These are phyloP conservation scores for Helicocarpus griseus DNA, from an alignment of 2,329 filamentous ascomycete genomes.

Conservation along the genomic window DNA sequence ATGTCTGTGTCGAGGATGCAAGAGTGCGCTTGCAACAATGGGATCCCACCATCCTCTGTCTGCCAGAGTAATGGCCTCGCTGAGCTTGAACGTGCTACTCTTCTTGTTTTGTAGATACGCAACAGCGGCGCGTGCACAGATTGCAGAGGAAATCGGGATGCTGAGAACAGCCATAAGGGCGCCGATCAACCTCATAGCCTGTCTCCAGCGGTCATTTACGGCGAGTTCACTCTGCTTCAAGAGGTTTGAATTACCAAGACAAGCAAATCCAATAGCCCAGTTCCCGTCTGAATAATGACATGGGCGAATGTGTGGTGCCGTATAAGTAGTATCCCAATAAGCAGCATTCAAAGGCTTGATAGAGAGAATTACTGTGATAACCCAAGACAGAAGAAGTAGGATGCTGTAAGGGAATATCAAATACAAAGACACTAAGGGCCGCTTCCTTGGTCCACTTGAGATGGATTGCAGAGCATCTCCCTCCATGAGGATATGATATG, in stretches of 20 bases:
- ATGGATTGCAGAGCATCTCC: neutral
- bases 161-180: constrained; percentile 3
- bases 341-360: neutral
- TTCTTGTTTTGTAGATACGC: constrained; percentile 3
- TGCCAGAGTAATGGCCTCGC: constrained; percentile 4
- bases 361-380: neutral
- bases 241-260: neutral
- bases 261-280: neutral
- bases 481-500: neutral
- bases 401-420: neutral
- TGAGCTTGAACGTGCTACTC: neutral
- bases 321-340: neutral
- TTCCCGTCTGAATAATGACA: constrained; percentile 1
- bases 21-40: neutral
- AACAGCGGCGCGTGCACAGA: constrained; percentile 7
- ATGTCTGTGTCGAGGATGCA: neutral
- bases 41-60: constrained; percentile 5
- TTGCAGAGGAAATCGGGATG: constrained; percentile 3
- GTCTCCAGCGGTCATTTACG: neutral
- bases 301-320: neutral
- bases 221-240: neutral
- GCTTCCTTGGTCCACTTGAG: neutral
- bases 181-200: neutral
- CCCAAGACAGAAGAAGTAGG: constrained; percentile 6
- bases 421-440: neutral